Evolutionary conservation across 495 filamentous ascomycete species (phyloP), one percentile per base, ranked within the genome.

Genomic region (Aspergillus coremiiformis): DNA sequence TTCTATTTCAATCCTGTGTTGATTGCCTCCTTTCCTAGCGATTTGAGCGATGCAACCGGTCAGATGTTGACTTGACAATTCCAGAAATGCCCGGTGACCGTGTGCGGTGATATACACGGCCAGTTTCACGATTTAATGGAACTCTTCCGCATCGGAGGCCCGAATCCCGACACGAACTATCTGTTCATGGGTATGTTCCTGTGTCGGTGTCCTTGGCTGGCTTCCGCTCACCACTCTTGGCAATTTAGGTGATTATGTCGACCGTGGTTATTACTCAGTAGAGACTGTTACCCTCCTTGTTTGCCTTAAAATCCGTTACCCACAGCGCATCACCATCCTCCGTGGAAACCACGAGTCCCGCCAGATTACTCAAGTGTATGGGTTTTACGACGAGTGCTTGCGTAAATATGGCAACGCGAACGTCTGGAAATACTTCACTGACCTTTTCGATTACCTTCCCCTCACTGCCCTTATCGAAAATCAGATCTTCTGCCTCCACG

Each of bases 391-490:
- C 68, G 91, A 96, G 66, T 96, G 91, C 66, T 80, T 96, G 46
- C 86, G 91, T 63, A 96, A 96, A 77, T 96, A 96, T 63, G 91
- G 91, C 71, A 96, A 95, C 66, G 93, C 93, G 55, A 97, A 96
- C 66, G 93, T 98, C 57, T 98, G 93, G 93, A 96, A 96, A 79
- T 96, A 87, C 75, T 98, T 97, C 71, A 97, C 93, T 60, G 93
- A 98, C 67, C 84, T 98, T 29, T 97, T 98, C 77, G 93, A 98
- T 75, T 98, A 91, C 73, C 89, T 98, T 35, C 93, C 93, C 57
- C 84, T 98, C 65, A 98, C 93, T 56, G 93, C 93, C 53, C 82
- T 98, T 56, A 98, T 98, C 74, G 92, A 98, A 74, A 96, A 96
- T 74, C 93, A 98, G 78, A 98, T 98, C 70, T 98, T 98, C 83